Percentiles rank a stretch among this genome's conserved stretches.
Conservation (phyloP, 2,329 filamentous ascomycete genomes). For the Fusarium solani-melongenae region DNA sequence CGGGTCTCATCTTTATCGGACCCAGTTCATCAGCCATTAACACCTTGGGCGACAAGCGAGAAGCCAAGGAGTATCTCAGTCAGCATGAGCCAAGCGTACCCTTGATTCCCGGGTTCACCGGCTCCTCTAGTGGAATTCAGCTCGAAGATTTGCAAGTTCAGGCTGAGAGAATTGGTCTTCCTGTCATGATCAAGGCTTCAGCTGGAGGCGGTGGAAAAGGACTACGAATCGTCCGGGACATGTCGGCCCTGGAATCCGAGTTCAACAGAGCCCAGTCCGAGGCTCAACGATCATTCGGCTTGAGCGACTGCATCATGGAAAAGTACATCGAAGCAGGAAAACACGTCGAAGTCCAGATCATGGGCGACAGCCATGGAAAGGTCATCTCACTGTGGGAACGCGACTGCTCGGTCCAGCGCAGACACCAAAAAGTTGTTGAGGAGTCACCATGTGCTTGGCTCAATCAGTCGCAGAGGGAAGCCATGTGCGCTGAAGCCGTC, state of each 20-base stretch:
- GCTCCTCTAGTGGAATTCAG: constrained; percentile 8
- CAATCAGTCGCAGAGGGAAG: background rate
- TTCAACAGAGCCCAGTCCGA: constrained; percentile 47
- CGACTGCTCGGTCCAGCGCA: constrained; percentile 58
- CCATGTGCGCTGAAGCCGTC: background rate
- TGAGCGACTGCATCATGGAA: constrained; percentile 50
- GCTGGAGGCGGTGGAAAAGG: constrained; percentile 57
- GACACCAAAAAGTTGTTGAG: constrained; percentile 61
- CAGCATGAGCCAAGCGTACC: constrained; percentile 24
- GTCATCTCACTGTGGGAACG: constrained; percentile 53
- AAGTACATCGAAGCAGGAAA: constrained; percentile 51
- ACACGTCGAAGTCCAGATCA: constrained; percentile 59
- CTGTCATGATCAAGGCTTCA: constrained; percentile 57
- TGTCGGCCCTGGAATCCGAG: constrained; percentile 30
- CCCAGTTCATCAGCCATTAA: constrained; percentile 59
- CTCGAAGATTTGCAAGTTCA: constrained; percentile 11
- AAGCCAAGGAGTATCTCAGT: constrained; percentile 31
- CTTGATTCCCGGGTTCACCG: background rate
- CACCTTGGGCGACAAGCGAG: constrained; percentile 34
- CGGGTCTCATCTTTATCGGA: constrained; percentile 66
- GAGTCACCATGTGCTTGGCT: constrained; percentile 42
- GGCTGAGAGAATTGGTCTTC: constrained; percentile 42
- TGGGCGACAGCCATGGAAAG: constrained; percentile 54
- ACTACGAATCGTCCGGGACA: constrained; percentile 43
- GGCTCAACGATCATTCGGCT: constrained; percentile 51